Evolutionary conservation across 2,329 filamentous ascomycete species (phyloP).

Genomic region (Fusarium sp.): DNA sequence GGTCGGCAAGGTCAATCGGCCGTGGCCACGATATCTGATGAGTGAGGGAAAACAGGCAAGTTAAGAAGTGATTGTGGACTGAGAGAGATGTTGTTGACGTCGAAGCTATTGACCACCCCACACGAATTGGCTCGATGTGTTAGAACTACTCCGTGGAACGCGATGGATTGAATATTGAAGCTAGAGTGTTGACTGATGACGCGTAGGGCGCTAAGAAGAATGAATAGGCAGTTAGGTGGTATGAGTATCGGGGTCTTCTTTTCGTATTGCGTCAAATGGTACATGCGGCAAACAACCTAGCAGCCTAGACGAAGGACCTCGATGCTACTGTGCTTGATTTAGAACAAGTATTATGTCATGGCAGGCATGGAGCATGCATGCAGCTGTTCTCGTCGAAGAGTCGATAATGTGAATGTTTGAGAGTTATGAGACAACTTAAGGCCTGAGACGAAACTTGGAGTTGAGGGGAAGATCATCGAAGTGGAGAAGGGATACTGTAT

Average conservation of each 20-base stretch:
- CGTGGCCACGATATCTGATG: constrained; percentile 25
- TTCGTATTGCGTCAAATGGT: too few relatives aligned
- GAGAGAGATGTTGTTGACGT: constrained; percentile 10
- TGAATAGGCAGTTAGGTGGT: neutral
- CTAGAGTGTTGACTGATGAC: constrained; percentile 21
- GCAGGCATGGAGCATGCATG: neutral
- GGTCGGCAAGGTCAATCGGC: constrained; percentile 40
- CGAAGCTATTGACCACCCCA: constrained; percentile 2
- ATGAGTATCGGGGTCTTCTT: neutral
- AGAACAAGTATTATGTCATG: neutral
- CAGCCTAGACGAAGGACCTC: neutral
- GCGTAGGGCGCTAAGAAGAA: constrained; percentile 17
- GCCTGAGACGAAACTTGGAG: constrained; percentile 38
- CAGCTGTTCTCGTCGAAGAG: neutral
- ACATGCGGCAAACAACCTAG: too few relatives aligned
- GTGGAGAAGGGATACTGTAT: constrained; percentile 21
- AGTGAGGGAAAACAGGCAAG: constrained; percentile 15
- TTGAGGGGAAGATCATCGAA: constrained; percentile 35
- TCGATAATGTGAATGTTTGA: constrained; percentile 5
- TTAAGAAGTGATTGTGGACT: constrained; percentile 7
- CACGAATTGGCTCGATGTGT: constrained; percentile 6
- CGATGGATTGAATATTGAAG: constrained; percentile 2
- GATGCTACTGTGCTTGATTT: neutral
- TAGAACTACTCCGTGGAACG: neutral
- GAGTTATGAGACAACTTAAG: constrained; percentile 13